phyloP scores from a whole-genome alignment of 139 green algal species.

The Deuterostichococcus epilithicus region DNA sequence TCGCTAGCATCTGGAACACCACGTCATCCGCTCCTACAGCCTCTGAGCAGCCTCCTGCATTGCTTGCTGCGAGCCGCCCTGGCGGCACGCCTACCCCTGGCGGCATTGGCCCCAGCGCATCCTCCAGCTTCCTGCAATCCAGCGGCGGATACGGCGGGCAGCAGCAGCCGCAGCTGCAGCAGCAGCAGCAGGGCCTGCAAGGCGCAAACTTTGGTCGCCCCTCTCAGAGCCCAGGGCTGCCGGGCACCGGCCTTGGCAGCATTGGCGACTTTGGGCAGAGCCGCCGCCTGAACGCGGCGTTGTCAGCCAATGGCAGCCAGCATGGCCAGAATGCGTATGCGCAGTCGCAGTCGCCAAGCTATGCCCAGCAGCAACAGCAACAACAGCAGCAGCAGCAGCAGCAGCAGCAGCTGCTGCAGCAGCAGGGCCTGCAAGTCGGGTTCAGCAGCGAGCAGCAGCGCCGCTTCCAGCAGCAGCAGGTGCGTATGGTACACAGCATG shows the following conservation, averaged over 20 bases:
- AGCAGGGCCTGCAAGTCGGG: neutral
- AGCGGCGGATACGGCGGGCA: neutral
- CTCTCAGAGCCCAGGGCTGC: neutral
- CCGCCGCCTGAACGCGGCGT: no score
- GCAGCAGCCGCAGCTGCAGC: neutral
- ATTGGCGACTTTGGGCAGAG: neutral
- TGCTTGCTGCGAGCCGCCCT: neutral
- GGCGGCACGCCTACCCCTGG: no score
- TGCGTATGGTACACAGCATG: neutral
- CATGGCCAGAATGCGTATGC: neutral
- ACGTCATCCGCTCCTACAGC: neutral
- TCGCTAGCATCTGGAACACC: neutral
- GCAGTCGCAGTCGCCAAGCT: neutral
- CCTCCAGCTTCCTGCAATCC: neutral
- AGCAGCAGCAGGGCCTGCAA: neutral
- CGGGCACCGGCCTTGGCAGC: neutral
- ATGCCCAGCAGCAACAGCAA: neutral
- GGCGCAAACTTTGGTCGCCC: neutral
- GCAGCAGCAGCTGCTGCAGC: neutral
- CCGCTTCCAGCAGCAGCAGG: neutral
- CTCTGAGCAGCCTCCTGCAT: neutral
- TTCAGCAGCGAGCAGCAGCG: neutral
- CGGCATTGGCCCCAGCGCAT: no score
- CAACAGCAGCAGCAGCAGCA: neutral
- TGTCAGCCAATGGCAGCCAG: neutral